A percentile compares a stretch with the other conserved stretches of the same genome.
phyloP scores from a whole-genome alignment of 2,329 filamentous ascomycete genomes.

The Cercospora zeina region DNA sequence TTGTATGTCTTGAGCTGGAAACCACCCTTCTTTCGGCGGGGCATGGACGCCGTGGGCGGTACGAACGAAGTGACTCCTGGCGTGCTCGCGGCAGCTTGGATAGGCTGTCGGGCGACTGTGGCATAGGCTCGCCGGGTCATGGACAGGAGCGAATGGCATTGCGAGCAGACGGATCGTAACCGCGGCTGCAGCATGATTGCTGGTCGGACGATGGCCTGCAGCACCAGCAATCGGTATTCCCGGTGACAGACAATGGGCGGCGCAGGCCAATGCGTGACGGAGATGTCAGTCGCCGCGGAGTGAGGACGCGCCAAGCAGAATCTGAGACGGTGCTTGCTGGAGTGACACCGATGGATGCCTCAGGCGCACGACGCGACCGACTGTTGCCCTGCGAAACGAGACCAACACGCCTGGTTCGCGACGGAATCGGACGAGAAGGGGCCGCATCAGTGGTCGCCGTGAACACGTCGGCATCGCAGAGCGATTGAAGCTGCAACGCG shows the following conservation, averaged over 20 bases:
- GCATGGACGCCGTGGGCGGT: slow-evolving; percentile 39
- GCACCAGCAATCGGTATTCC: neutral
- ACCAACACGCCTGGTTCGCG: neutral
- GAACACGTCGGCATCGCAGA: neutral
- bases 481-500: neutral
- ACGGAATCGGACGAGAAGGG: neutral
- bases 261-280: neutral
- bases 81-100: slow-evolving; percentile 32
- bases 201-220: neutral
- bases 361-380: neutral
- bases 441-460: neutral
- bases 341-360: neutral
- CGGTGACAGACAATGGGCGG: neutral
- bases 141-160: slow-evolving; percentile 52
- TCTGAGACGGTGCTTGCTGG: neutral
- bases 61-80: slow-evolving; percentile 36
- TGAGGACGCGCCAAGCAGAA: slow-evolving; percentile 3
- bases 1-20: slow-evolving; percentile 78
- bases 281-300: neutral
- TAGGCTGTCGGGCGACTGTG: slow-evolving; percentile 44
- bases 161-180: slow-evolving; percentile 56
- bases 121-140: slow-evolving; percentile 55
- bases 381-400: slow-evolving; percentile 4
- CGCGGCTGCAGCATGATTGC: slow-evolving; percentile 65
- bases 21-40: slow-evolving; percentile 42